Evolutionary conservation across 192 early-diverging fungal species (phyloP).

Genomic region (Umbelopsis ramanniana): DNA sequence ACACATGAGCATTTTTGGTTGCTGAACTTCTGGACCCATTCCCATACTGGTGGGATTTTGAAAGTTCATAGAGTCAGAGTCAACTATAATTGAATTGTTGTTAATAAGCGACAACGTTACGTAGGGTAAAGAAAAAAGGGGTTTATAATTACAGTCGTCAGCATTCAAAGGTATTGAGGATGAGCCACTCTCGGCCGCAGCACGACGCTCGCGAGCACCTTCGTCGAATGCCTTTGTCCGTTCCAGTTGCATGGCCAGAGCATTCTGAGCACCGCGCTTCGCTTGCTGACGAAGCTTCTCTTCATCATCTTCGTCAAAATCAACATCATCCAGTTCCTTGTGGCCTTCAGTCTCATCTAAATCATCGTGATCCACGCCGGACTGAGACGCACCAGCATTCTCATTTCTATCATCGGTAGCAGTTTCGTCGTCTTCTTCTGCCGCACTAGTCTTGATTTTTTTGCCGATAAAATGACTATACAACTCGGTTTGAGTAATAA

Average conservation of each 20-base stretch:
- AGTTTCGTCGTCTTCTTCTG: conserved; percentile 35
- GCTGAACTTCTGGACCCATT: conserved; percentile 70
- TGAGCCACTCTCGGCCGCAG: conserved; percentile 18
- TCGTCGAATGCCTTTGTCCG: conserved; percentile 75
- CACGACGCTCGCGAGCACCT: conserved; percentile 41
- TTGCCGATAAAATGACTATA: conserved; percentile 92
- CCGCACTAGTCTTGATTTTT: conserved; percentile 60
- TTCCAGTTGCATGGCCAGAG: conserved; percentile 70
- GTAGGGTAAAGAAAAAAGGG: background rate
- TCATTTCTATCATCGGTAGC: conserved; percentile 25
- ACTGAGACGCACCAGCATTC: conserved; percentile 3
- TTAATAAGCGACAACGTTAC: background rate
- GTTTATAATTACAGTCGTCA: conserved; percentile 42
- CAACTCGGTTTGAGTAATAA: conserved; percentile 91
- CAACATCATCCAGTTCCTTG: conserved; percentile 58
- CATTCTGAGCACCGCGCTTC: conserved; percentile 73
- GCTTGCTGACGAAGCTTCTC: conserved; percentile 70
- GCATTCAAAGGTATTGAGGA: conserved; percentile 40
- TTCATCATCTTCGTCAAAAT: conserved; percentile 85
- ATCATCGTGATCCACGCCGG: conserved; percentile 22
- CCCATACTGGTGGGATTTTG: conserved; percentile 77
- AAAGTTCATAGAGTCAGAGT: conserved; percentile 86
- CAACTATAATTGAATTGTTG: conserved; percentile 44
- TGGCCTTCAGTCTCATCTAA: conserved; percentile 8
- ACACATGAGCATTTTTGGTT: conserved; percentile 88